Evolutionary conservation across 169 alveolate species (phyloP).

Genomic region (Plasmodium blacklocki): DNA sequence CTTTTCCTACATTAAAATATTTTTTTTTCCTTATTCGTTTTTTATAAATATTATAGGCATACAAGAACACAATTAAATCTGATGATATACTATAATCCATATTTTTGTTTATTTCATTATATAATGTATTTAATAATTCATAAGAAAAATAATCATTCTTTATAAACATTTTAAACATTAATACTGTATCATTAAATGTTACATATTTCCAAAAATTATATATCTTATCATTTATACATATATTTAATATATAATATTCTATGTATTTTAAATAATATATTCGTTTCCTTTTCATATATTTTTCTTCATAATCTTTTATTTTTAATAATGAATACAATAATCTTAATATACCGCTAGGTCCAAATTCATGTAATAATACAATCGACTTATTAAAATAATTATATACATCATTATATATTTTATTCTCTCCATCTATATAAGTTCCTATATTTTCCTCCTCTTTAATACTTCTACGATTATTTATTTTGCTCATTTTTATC

Average conservation of each 20-base stretch:
- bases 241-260: slow-evolving; percentile 38
- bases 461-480: no score
- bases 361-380: slow-evolving; percentile 62
- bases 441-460: not conserved
- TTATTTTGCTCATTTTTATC: not conserved
- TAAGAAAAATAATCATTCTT: slow-evolving; percentile 36
- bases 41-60: slow-evolving; percentile 42
- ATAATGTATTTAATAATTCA: slow-evolving; percentile 16
- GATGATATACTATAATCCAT: slow-evolving; percentile 6
- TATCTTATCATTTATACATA: slow-evolving; percentile 2
- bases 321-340: slow-evolving; percentile 37
- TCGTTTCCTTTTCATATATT: slow-evolving; percentile 18
- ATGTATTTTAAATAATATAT: slow-evolving; percentile 23
- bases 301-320: slow-evolving; percentile 25
- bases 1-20: not conserved
- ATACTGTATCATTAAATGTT: slow-evolving; percentile 32
- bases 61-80: slow-evolving; percentile 32
- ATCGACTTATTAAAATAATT: slow-evolving; percentile 31
- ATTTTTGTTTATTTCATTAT: slow-evolving; percentile 6
- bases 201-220: slow-evolving; percentile 45
- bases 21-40: slow-evolving; percentile 10
- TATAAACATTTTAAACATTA: slow-evolving; percentile 41
- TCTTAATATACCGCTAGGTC: slow-evolving; percentile 51
- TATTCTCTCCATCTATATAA: not conserved
- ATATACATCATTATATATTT: slow-evolving; percentile 45